Base-by-base conservation (phyloP, 148 eudicot species). In the Dianthus caryophyllus region DNA sequence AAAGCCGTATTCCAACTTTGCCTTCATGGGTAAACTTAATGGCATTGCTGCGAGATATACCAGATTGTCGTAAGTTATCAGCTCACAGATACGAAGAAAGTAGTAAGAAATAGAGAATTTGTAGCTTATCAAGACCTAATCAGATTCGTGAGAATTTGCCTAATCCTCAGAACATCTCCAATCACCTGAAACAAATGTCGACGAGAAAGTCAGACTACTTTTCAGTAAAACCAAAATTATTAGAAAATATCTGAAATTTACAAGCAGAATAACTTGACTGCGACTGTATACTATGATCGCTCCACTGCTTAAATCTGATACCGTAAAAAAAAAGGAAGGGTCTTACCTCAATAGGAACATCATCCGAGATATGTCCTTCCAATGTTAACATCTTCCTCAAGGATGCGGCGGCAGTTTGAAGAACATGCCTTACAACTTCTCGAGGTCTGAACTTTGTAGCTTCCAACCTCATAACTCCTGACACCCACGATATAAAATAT, bases 21-120 rank as follows among this genome's bases (percentile, higher is more conserved):
- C 98, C 98, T 75, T 93, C 91, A 70, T 93, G 96, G 17, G 98
- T 93, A 74, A 93, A 93, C 67, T 93, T 93, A 73, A 89, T 82
- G 52, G 96, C 96, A 76, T 93, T 93, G 85, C 98, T 93, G 90
- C 70, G 69, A 71, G 13, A 44, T 24, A 52, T 55, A 43, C 41
- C 0, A 50, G 9, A 8, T 39, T 27, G 27, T 22, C 25, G 24
- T 20, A 9, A 5, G 52, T 48, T 48, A 48, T 11, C 52, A 17
- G 52, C 52, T 48, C 15, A 48, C 21, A 16, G n/a, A 48, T 29
- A 52, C 9, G 0, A 24, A 52, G 25, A 13, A 33, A 33, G 38
- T 0, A 52, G 57, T 52, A 52, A 52, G 10, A 22, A 22, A 21
- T 52, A 52, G 27, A 24, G 26, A 52, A 27, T n/a, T n/a, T n/a